These are phyloP conservation scores for Aspergillus brasiliensis DNA, from an alignment of 2,329 filamentous ascomycete species.

Conservation along the genomic window DNA sequence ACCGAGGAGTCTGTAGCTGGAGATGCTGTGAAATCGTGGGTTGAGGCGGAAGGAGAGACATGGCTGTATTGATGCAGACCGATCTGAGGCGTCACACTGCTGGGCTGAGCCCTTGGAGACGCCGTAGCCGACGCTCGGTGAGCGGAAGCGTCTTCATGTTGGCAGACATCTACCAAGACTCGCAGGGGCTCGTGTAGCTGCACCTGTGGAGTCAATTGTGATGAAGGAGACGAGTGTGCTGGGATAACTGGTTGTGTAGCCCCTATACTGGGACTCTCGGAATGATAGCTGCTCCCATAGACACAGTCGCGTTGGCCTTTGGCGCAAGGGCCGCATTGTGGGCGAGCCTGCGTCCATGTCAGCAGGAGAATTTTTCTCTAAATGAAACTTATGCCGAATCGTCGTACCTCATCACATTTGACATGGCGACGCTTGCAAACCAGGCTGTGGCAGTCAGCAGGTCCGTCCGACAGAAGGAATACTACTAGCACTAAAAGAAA, in stretches of 20 bases:
- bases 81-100: constrained; percentile 2
- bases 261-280: not conserved
- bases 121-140: constrained; percentile 6
- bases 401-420: constrained; percentile 33
- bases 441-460: constrained; percentile 20
- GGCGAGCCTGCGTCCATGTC: constrained; percentile 18
- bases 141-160: constrained; percentile 20
- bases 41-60: constrained; percentile 5
- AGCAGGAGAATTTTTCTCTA: not conserved
- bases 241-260: not conserved
- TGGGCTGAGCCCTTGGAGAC: constrained; percentile 2
- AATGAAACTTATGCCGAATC: not conserved
- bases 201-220: not conserved
- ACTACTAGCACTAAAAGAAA: constrained; percentile 3
- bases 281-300: constrained; percentile 15
- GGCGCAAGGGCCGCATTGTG: constrained; percentile 30
- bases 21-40: constrained; percentile 20
- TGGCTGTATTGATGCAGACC: constrained; percentile 6
- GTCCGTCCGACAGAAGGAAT: not conserved
- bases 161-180: constrained; percentile 24
- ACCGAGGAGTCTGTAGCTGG: constrained; percentile 39
- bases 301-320: constrained; percentile 30
- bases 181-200: constrained; percentile 21
- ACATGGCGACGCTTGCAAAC: constrained; percentile 34
- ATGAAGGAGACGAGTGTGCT: not conserved